phyloP scores from a whole-genome alignment of 2,329 filamentous ascomycete species.

The Botrytis elliptica region DNA sequence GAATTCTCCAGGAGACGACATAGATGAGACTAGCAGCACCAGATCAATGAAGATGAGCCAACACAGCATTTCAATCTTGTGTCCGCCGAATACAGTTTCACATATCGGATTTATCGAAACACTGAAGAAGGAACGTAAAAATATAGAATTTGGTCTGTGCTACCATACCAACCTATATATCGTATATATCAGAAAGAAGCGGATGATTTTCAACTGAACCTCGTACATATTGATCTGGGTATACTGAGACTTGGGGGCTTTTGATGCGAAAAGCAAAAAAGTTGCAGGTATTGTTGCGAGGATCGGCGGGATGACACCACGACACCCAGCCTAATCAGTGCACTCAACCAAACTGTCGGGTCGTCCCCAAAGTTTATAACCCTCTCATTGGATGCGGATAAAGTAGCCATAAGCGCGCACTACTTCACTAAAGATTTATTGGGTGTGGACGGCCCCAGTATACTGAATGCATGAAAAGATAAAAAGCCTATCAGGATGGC shows the following conservation, averaged over 20 bases:
- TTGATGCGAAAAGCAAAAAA: not conserved
- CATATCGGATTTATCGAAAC: not conserved
- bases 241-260: not conserved
- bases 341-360: slow-evolving; percentile 17
- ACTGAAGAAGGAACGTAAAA: not conserved
- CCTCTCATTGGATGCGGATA: not conserved
- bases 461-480: slow-evolving; percentile 3
- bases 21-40: slow-evolving; percentile 8
- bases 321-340: not conserved
- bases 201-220: not conserved
- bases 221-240: not conserved
- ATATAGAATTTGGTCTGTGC: not conserved
- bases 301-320: slow-evolving; percentile 8
- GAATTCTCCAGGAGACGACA: slow-evolving; percentile 4
- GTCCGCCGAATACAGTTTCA: not conserved
- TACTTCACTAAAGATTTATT: not conserved
- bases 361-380: not conserved
- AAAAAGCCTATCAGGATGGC: slow-evolving; percentile 1
- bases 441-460: not conserved
- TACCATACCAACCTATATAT: slow-evolving; percentile 9
- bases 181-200: not conserved
- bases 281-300: not conserved
- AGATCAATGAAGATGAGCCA: slow-evolving; percentile 6
- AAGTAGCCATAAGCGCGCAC: not conserved
- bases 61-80: not conserved